Evolutionary conservation across 192 early-diverging fungal species (phyloP), one percentile per base, ranked within the genome.

Genomic region (Fimicolochytrium jonesii): DNA sequence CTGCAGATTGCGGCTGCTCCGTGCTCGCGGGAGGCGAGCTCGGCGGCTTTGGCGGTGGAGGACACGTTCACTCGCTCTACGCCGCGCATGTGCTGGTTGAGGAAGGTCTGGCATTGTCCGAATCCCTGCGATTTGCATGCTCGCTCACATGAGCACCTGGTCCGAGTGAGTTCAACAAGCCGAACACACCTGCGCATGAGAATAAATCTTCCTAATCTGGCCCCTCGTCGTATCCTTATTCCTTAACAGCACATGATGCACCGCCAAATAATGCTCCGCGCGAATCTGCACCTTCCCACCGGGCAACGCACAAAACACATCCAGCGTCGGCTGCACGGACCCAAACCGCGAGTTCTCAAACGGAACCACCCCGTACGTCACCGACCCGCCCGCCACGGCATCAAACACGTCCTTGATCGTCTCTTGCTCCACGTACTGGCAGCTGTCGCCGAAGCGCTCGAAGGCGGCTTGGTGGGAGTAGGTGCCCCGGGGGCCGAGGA

Each of bases 311-410:
- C 89, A 72, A 59, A 95, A 88, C 44, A 76, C 68, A 63, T 97
- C 93, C 18, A 98, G 72, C 0, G 95, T 93, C 46, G 87, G 74
- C 6, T 86, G 81, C 2, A 98, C 95, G 10, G 82, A 82, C 35
- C 95, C 95, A 74, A 61, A 60, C 18, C 87, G 90, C 7, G 94
- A 95, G 73, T 98, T 98, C 69, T 98, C 95, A 68, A 93, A 92
- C 1, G 95, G 95, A 4, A 98, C 88, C 51, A 98, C 71, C 5
- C 92, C 92, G 61, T 92, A 96, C n/a, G 87, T 90, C 2, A 84
- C 77, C 26, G 77, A 78, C 25, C 87, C 87, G 7, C 79, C 78
- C 63, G 86, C 87, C 0, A 90, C 88, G 0, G 87, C 86, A 22
- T 74, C 77, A 68, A 95, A 88, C 1, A 98, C 89, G 54, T 90